Evolutionary conservation across 108 stramenopile genomes (phyloP).

Genomic region (Chaetoceros muelleri): DNA sequence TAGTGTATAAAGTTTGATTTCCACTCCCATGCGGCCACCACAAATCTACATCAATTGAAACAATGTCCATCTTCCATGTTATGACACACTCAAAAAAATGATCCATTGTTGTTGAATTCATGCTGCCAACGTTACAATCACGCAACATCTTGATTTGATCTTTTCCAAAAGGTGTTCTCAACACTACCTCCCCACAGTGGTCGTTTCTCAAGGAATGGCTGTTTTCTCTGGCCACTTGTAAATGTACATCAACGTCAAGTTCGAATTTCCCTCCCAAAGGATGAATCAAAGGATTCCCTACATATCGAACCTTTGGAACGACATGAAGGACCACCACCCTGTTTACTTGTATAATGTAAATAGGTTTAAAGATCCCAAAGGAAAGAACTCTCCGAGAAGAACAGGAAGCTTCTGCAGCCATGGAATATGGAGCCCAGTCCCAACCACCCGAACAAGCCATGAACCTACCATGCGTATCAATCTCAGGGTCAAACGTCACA

Average conservation of each 20-base stretch:
- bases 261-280: no score
- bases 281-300: conserved; percentile 12
- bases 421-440: conserved; percentile 40
- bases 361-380: conserved; percentile 22
- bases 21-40: conserved; percentile 46
- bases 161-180: no score
- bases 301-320: conserved; percentile 30
- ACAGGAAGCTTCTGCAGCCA: conserved; percentile 10
- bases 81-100: no score
- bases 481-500: conserved; percentile 34
- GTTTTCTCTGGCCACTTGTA: no score
- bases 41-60: conserved; percentile 11
- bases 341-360: conserved; percentile 16
- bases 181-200: no score
- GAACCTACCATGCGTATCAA: conserved; percentile 27
- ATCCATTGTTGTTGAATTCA: no score
- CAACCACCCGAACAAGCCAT: conserved; percentile 32
- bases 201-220: no score
- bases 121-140: no score
- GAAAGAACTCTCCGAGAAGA: conserved; percentile 11
- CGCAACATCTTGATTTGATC: no score
- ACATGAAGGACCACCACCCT: conserved; percentile 10
- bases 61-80: not conserved
- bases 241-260: no score
- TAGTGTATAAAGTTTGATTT: conserved; percentile 20